A percentile compares a stretch with the other conserved stretches of the same genome.
phyloP scores from a whole-genome alignment of 1,284 basidiomycete genomes.

The Ceratobasidium sp. region DNA sequence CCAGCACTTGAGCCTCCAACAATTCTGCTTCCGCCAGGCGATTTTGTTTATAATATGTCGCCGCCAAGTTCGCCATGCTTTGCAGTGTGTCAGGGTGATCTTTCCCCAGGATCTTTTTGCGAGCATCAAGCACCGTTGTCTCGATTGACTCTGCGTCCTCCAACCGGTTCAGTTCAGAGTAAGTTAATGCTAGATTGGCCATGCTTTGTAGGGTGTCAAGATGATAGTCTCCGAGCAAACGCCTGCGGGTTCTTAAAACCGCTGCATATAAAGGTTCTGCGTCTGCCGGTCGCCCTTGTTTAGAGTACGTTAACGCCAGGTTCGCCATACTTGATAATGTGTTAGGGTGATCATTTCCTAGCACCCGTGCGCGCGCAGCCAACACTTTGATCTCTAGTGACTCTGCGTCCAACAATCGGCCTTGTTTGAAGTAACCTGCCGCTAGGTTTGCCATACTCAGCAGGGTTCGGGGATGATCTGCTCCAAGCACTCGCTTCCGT shows the following conservation, averaged over 20 bases:
- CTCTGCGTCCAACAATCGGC: neutral
- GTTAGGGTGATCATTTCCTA: conserved; percentile 9
- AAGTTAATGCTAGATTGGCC: neutral
- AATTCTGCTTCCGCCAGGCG: neutral
- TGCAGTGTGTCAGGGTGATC: conserved; percentile 3
- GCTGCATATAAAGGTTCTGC: neutral
- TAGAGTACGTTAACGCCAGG: neutral
- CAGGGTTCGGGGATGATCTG: neutral
- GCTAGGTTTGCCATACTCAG: neutral
- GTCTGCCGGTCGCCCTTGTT: neutral
- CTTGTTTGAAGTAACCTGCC: neutral
- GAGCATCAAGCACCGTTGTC: neutral
- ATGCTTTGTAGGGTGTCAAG: neutral
- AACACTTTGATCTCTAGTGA: conserved; percentile 4
- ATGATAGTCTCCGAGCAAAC: neutral
- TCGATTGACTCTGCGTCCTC: neutral
- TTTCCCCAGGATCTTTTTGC: neutral
- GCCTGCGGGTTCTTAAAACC: neutral
- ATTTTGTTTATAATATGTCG: neutral
- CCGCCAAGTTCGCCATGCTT: neutral
- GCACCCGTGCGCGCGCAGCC: neutral
- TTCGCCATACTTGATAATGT: neutral
- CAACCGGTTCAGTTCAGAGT: neutral
- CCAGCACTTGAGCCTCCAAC: neutral
- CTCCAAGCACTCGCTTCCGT: neutral